These are phyloP conservation scores for Cladobotryum mycophilum DNA, from an alignment of 2,329 filamentous ascomycete species.

Conservation along the genomic window DNA sequence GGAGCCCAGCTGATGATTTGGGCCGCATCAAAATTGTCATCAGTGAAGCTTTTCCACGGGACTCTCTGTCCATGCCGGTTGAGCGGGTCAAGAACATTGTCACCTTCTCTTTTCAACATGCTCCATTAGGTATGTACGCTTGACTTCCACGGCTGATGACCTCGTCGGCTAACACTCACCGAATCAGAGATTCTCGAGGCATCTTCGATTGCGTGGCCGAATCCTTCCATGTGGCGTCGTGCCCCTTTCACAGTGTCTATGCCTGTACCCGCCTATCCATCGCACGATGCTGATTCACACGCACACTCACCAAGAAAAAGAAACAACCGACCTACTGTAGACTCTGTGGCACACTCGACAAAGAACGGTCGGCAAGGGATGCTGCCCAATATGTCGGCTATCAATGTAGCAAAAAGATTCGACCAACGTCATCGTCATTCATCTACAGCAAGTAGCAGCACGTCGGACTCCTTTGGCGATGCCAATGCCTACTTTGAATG, in stretches of 20 bases:
- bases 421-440: background rate
- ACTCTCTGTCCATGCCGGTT: slow-evolving; percentile 46
- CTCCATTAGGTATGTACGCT: slow-evolving; percentile 56
- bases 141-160: background rate
- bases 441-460: slow-evolving; percentile 3
- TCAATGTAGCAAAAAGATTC: background rate
- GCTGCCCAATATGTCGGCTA: background rate
- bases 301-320: slow-evolving; percentile 53
- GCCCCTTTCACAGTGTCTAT: slow-evolving; percentile 35
- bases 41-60: slow-evolving; percentile 62
- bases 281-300: slow-evolving; percentile 50
- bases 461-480: slow-evolving; percentile 18
- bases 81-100: slow-evolving; percentile 67
- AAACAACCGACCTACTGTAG: background rate
- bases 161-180: background rate
- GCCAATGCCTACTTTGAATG: slow-evolving; percentile 24
- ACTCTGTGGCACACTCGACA: background rate
- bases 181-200: slow-evolving; percentile 60
- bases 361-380: background rate
- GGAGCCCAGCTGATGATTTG: slow-evolving; percentile 63
- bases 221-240: slow-evolving; percentile 60
- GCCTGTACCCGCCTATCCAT: slow-evolving; percentile 34
- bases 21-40: slow-evolving; percentile 73
- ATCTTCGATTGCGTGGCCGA: slow-evolving; percentile 75
- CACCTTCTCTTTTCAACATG: slow-evolving; percentile 79